Percentiles rank a stretch among this genome's conserved stretches.
These are phyloP conservation scores for Chalciporus sp. DNA, from an alignment of 1,284 basidiomycete species.

Conservation along the genomic window DNA sequence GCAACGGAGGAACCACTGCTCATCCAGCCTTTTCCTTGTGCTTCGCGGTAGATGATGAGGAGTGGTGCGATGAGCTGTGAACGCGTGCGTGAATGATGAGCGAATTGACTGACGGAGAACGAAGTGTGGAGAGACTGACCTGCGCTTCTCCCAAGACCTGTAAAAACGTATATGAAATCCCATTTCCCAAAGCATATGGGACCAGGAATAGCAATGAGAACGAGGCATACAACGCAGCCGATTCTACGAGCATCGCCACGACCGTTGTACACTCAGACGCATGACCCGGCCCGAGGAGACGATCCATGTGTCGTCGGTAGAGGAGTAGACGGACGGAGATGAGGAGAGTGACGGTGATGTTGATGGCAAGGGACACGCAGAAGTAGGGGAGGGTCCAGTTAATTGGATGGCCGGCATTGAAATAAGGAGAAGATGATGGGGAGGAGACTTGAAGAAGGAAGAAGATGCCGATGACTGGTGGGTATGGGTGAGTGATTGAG, in stretches of 20 bases:
- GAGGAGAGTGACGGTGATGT: constrained; percentile 23
- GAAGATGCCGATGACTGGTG: constrained; percentile 25
- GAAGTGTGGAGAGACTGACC: constrained; percentile 13
- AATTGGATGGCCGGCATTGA: constrained; percentile 6
- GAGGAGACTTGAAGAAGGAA: constrained; percentile 32
- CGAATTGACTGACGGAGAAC: background rate
- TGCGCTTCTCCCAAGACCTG: constrained; percentile 32
- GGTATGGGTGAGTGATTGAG: background rate
- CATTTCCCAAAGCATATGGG: constrained; percentile 16
- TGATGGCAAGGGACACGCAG: constrained; percentile 25
- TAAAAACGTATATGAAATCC: constrained; percentile 27
- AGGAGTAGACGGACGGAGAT: constrained; percentile 23
- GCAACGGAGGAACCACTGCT: constrained; percentile 15
- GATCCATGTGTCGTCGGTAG: constrained; percentile 20
- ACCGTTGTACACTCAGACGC: constrained; percentile 28
- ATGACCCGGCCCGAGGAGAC: constrained; percentile 24
- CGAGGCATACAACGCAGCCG: constrained; percentile 27
- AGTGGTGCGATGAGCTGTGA: constrained; percentile 30
- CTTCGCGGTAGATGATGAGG: constrained; percentile 32
- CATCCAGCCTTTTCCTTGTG: constrained; percentile 33
- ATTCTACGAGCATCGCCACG: constrained; percentile 31
- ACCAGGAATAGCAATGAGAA: constrained; percentile 31
- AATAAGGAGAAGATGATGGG: constrained; percentile 30
- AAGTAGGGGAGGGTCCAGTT: constrained; percentile 35
- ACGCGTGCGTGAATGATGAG: no score